phyloP scores from a whole-genome alignment of 1,139 yeast species.

The Nematodospora anomalae region DNA sequence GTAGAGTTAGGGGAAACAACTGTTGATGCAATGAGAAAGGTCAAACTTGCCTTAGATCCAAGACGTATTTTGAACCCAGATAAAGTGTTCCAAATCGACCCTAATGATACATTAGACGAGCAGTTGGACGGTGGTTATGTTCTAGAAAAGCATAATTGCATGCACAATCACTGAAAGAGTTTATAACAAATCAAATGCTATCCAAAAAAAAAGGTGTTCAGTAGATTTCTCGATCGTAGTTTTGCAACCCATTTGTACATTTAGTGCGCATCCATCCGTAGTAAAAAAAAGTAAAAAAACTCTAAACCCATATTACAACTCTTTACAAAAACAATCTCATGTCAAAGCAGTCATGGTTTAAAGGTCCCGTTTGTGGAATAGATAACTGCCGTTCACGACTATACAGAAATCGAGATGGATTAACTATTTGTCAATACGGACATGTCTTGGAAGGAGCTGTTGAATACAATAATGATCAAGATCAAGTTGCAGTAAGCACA shows the following conservation, averaged over 20 bases:
- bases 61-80: slow-evolving; percentile 36
- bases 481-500: slow-evolving; percentile 48
- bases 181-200: too few species aligned
- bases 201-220: too few species aligned
- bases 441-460: slow-evolving; percentile 83
- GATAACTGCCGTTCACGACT: slow-evolving; percentile 83
- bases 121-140: slow-evolving; percentile 25
- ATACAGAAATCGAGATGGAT: slow-evolving; percentile 74
- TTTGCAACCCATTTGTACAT: neutral
- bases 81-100: slow-evolving; percentile 39
- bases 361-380: slow-evolving; percentile 85
- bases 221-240: too few species aligned
- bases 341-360: slow-evolving; percentile 45
- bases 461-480: slow-evolving; percentile 78
- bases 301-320: neutral
- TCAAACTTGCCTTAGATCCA: slow-evolving; percentile 32
- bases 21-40: slow-evolving; percentile 45
- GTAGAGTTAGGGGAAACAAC: slow-evolving; percentile 37
- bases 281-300: neutral
- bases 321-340: slow-evolving; percentile 4
- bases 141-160: slow-evolving; percentile 11
- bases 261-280: neutral
- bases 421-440: slow-evolving; percentile 81
- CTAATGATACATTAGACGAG: slow-evolving; percentile 36
- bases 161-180: slow-evolving; percentile 13